Evolutionary conservation across 192 early-diverging fungal genomes (phyloP), one percentile per base, ranked within the genome.

Genomic region (Coemansia sp.): DNA sequence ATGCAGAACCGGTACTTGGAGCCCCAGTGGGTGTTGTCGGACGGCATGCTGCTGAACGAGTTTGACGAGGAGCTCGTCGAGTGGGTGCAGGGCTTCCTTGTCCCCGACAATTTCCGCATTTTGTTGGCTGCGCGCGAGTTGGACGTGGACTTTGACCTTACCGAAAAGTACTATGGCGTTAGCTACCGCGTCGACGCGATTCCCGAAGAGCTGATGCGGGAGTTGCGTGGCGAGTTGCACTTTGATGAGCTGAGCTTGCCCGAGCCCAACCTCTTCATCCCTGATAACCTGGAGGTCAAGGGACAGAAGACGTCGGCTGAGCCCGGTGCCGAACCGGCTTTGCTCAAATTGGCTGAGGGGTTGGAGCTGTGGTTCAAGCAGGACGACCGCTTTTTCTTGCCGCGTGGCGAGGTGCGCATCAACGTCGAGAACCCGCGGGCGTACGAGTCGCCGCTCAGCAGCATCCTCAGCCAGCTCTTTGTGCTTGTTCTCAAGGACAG

Each of bases 321-420:
- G 33, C 65, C 73, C 9, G 46, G 60, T 1, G 51, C 71, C 22
- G 75, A 55, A 29, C 79, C 74, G 15, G 59, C 52, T 64, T 68
- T 83, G 78, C 77, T 84, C 46, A 60, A 55, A 31, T 61, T 55
- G 38, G 64, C 69, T 11, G 71, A 71, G 24, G 71, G 67, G n/a
- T 27, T 72, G 27, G 89, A 95, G 42, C 73, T 98, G 74, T 99
- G 97, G 97, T 89, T 94, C 77, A 96, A 97, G 77, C 93, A 93
- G 68, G 97, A 99, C 81, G 94, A 97, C 76, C 92, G 87, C 3
- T 99, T 95, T 70, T 92, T 89, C 86, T 87, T 96, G 20, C 97
- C 97, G 40, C 93, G 96, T 68, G 93, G 92, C 63, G 90, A 91
- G 67, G 80, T 94, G 57, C 90, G 86, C 66, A 88, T 98, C 49